A percentile compares a stretch with the other conserved stretches of the same genome.
Evolutionary conservation across 2,329 filamentous ascomycete genomes (phyloP).

Genomic region (Fonsecaea monophora): DNA sequence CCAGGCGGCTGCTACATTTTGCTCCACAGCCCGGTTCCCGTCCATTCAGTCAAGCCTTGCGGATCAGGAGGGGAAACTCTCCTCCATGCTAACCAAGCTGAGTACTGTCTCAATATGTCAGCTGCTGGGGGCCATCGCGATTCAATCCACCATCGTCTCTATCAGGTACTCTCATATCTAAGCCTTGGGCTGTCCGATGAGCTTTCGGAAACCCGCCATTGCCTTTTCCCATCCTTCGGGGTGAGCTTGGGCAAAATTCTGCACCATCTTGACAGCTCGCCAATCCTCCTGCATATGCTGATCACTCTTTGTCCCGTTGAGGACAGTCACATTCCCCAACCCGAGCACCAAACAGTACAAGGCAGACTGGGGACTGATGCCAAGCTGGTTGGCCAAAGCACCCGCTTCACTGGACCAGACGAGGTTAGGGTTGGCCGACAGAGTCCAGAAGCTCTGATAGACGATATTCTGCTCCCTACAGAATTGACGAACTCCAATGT

Average conservation of each 20-base stretch:
- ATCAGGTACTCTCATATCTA: background rate
- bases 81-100: constrained; percentile 1
- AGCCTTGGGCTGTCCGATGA: constrained; percentile 45
- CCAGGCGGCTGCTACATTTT: background rate
- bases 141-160: background rate
- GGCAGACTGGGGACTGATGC: constrained; percentile 56
- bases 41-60: constrained; percentile 6
- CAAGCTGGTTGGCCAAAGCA: constrained; percentile 54
- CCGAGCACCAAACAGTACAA: constrained; percentile 65
- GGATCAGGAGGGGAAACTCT: background rate
- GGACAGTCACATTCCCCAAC: constrained; percentile 56
- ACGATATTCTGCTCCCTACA: constrained; percentile 60
- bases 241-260: constrained; percentile 53
- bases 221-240: constrained; percentile 59
- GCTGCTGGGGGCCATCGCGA: background rate
- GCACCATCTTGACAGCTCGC: constrained; percentile 51
- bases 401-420: constrained; percentile 57
- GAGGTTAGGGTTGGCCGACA: constrained; percentile 64
- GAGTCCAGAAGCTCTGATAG: constrained; percentile 68
- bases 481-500: constrained; percentile 64
- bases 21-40: background rate
- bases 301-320: constrained; percentile 64
- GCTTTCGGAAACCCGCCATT: constrained; percentile 56
- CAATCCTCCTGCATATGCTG: constrained; percentile 62
- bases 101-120: constrained; percentile 3